Evolutionary conservation across 192 early-diverging fungal genomes (phyloP).

Genomic region (Podochytrium sp.): DNA sequence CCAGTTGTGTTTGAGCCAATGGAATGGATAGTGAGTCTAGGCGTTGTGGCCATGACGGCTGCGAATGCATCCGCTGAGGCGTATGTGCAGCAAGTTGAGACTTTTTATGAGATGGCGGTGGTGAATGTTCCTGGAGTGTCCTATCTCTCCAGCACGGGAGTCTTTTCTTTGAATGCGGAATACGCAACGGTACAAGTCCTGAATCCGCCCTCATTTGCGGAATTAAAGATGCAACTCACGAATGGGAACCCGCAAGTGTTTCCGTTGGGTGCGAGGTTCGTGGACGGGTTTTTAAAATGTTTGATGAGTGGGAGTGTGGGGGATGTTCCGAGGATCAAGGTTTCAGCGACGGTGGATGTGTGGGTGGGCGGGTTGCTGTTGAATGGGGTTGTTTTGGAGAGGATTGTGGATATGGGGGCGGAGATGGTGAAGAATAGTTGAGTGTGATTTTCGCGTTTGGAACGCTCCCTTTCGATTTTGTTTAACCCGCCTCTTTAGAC

Average conservation of each 20-base stretch:
- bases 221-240: not conserved
- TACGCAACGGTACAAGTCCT: not conserved
- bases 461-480: too few relatives aligned
- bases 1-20: not conserved
- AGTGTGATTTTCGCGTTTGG: not conserved
- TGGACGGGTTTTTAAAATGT: not conserved
- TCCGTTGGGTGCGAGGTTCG: not conserved
- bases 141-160: not conserved
- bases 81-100: not conserved
- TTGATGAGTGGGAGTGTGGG: conserved; percentile 1
- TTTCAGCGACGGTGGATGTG: not conserved
- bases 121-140: not conserved
- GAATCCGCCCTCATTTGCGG: not conserved
- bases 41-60: not conserved
- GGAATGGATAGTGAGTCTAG: conserved; percentile 3
- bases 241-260: not conserved
- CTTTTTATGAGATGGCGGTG: not conserved
- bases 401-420: not conserved
- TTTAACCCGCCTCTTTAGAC: not conserved
- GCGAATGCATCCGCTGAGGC: too few relatives aligned
- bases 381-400: not conserved
- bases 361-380: not conserved
- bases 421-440: not conserved
- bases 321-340: not conserved
- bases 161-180: not conserved